Percentiles rank a stretch among this genome's conserved stretches.
These are phyloP conservation scores for Penicillium hesseltinei DNA, from an alignment of 2,329 filamentous ascomycete species.

Conservation along the genomic window DNA sequence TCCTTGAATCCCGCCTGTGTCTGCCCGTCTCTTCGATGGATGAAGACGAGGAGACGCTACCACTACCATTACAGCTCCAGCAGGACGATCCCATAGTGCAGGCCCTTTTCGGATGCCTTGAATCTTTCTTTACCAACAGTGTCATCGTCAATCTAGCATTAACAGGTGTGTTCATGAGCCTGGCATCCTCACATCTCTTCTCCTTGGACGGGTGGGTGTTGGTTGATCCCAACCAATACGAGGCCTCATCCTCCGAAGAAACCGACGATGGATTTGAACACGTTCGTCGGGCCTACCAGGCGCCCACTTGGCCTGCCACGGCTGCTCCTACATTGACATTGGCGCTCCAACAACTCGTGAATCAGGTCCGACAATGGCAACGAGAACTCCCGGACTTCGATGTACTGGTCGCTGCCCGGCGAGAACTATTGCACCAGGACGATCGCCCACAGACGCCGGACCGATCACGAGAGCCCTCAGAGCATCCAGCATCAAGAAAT, in stretches of 20 bases:
- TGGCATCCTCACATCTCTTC: slow-evolving; percentile 82
- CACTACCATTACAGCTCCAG: slow-evolving; percentile 63
- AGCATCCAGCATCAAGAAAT: slow-evolving; percentile 21
- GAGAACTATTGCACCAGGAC: slow-evolving; percentile 38
- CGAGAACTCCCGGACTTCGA: slow-evolving; percentile 69
- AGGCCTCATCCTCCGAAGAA: slow-evolving; percentile 17
- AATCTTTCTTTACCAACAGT: slow-evolving; percentile 83
- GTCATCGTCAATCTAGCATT: slow-evolving; percentile 87
- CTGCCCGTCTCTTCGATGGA: slow-evolving; percentile 32
- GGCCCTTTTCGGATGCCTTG: slow-evolving; percentile 59
- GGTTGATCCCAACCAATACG: slow-evolving; percentile 65
- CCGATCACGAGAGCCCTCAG: slow-evolving; percentile 24
- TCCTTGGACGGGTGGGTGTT: slow-evolving; percentile 88
- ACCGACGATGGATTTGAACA: slow-evolving; percentile 34
- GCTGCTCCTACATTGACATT: slow-evolving; percentile 49
- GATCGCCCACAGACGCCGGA: slow-evolving; percentile 23
- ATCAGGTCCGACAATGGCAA: slow-evolving; percentile 63
- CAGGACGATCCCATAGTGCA: slow-evolving; percentile 60
- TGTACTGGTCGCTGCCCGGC: slow-evolving; percentile 63
- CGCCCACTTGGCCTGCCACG: slow-evolving; percentile 50
- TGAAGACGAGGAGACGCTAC: slow-evolving; percentile 50
- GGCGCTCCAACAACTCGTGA: slow-evolving; percentile 59
- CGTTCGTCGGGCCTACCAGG: slow-evolving; percentile 41
- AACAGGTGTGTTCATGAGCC: slow-evolving; percentile 76
- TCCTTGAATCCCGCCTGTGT: slow-evolving; percentile 42